Percentiles rank a stretch among this genome's conserved stretches.
These are phyloP conservation scores for Yarrowia sp. DNA, from an alignment of 805 yeast genomes.

Conservation along the genomic window DNA sequence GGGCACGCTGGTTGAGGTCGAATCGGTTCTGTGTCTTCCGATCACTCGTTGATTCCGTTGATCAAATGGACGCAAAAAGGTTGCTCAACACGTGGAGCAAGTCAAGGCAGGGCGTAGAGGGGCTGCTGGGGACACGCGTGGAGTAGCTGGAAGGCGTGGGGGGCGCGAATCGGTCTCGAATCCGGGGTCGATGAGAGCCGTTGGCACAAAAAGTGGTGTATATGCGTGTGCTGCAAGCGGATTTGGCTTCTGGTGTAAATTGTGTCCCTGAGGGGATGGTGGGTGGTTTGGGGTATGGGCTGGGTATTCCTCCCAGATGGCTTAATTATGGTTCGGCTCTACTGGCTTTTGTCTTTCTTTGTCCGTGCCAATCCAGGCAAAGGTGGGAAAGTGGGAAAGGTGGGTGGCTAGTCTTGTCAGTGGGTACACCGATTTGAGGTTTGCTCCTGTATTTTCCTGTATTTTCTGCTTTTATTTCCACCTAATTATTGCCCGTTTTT, in stretches of 20 bases:
- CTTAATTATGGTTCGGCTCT: constrained; percentile 18
- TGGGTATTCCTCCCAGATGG: constrained; percentile 4
- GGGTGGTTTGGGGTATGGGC: constrained; percentile 35
- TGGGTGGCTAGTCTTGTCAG: too few species aligned
- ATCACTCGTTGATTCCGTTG: constrained; percentile 6
- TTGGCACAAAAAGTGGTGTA: not conserved
- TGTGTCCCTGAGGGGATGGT: constrained; percentile 37
- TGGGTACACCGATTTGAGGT: too few species aligned
- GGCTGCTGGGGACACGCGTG: too few species aligned
- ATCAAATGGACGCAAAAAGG: not conserved
- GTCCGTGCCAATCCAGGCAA: not conserved
- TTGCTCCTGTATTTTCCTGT: too few species aligned
- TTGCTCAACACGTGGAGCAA: constrained; percentile 19
- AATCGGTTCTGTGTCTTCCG: not conserved
- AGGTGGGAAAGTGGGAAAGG: too few species aligned
- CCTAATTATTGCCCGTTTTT: too few species aligned
- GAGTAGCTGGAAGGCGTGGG: too few species aligned
- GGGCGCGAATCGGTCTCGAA: too few species aligned
- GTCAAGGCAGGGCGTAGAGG: not conserved
- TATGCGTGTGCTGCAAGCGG: constrained; percentile 32
- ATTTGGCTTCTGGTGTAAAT: constrained; percentile 37
- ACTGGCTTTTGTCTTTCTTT: constrained; percentile 9
- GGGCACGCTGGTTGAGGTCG: too few species aligned
- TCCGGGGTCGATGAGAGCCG: not conserved
- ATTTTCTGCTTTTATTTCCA: too few species aligned